Evolutionary conservation across 2,329 filamentous ascomycete species (phyloP).

Genomic region (Pezicula radicicola): DNA sequence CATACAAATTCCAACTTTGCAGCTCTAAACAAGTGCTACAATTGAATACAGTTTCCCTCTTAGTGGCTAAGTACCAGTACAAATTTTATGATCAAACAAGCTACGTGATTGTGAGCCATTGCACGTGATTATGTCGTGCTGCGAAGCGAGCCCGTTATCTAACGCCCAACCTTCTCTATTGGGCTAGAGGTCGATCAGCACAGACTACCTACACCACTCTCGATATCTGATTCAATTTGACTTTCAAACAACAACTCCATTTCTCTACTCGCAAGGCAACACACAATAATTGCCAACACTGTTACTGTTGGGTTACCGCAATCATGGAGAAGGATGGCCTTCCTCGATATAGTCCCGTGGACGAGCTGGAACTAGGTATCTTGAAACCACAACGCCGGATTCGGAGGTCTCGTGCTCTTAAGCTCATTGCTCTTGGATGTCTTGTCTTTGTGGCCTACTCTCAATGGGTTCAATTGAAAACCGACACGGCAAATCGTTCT

Average conservation of each 20-base stretch:
- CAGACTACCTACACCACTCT: neutral
- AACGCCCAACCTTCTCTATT: neutral
- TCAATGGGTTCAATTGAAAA: neutral
- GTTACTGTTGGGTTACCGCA: neutral
- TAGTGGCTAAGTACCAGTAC: too few relatives aligned
- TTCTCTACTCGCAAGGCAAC: too few relatives aligned
- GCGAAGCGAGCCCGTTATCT: neutral
- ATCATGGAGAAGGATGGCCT: neutral
- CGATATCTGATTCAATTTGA: neutral
- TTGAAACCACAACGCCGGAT: neutral
- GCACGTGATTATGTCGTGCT: neutral
- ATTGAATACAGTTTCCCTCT: too few relatives aligned
- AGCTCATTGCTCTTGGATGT: neutral
- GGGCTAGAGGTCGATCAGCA: too few relatives aligned
- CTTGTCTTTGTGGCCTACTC: conserved; percentile 1
- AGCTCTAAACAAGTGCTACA: too few relatives aligned
- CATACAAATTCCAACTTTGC: too few relatives aligned
- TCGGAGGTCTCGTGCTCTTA: neutral
- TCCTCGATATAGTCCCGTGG: neutral
- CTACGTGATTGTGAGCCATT: neutral
- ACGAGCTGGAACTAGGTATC: neutral
- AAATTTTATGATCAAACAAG: too few relatives aligned
- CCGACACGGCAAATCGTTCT: neutral
- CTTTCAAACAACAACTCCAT: neutral
- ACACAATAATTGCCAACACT: too few relatives aligned